Evolutionary conservation across 257 asterid species (phyloP), one percentile per base, ranked within the genome.

Genomic region (Cynanchum wilfordii): DNA sequence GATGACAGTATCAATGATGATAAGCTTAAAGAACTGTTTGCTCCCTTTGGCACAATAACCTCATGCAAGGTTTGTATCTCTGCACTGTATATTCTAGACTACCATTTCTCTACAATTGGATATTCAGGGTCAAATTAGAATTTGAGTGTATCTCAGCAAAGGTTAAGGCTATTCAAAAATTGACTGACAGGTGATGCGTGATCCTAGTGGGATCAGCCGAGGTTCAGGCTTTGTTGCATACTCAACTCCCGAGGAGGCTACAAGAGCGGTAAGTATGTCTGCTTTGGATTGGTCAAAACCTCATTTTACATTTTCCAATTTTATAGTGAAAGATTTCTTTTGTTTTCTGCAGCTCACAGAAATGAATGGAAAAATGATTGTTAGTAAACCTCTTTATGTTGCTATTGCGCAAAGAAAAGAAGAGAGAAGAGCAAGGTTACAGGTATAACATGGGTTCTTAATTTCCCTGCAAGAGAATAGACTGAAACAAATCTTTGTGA

Each of bases 141-240:
- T 30, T 45, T 12, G 40, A 20, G 16, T 42, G 1, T 24, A 10
- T 12, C 44, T 12, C 58, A 0, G n/a, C 3, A 20, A 54, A 15
- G 1, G 16, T 11, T 1, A 15, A 60, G 10, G 24, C 38, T 75
- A 70, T 60, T 52, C n/a, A 30, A 59, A 76, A 11, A 79, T 66
- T 73, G 1, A 79, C 63, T 73, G 1, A 67, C 67, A 93, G 98
- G 98, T 93, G 67, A 90, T 93, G 98, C 82, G 88, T 69, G 98
- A 90, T 72, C 94, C 92, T 55, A 89, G 81, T 74, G 97, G 98
- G 56, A 82, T 85, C 66, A 93, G 98, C 89, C 85, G 89, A 75
- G 98, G 98, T 29, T 93, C 96, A 22, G 98, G 96, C 24, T 93
- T 93, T 89, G 98, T 93, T 79, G 96, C 97, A 40, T 93, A 89